phyloP scores from a whole-genome alignment of 2,329 filamentous ascomycete species.

The Ophiostoma piceae region DNA sequence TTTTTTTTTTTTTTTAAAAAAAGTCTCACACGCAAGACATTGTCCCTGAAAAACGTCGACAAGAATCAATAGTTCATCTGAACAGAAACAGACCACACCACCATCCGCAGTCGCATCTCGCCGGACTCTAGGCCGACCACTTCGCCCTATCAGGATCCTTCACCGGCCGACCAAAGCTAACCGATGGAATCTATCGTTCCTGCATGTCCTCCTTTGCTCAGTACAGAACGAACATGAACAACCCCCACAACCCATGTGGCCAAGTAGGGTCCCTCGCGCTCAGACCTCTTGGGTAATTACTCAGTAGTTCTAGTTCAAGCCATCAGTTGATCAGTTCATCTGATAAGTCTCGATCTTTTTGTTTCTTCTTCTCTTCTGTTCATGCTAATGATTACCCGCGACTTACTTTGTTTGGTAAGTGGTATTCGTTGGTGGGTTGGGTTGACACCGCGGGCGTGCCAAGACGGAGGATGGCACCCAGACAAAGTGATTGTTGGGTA shows the following conservation, averaged over 20 bases:
- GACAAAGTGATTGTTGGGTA: not conserved
- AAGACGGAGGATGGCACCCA: not conserved
- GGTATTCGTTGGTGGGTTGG: not conserved
- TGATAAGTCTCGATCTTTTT: not conserved
- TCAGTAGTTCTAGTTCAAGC: not conserved
- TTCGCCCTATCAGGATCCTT: not conserved
- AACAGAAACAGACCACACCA: not conserved
- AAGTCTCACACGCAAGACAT: too few relatives aligned
- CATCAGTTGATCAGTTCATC: not conserved
- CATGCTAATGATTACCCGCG: not conserved
- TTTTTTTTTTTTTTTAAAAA: too few relatives aligned
- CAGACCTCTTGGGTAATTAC: not conserved
- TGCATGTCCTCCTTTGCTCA: too few relatives aligned
- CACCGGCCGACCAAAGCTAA: not conserved
- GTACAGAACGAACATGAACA: too few relatives aligned
- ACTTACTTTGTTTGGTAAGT: not conserved
- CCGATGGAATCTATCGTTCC: too few relatives aligned
- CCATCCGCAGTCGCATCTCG: not conserved
- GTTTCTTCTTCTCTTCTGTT: not conserved
- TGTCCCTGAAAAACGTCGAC: too few relatives aligned
- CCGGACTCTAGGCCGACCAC: not conserved
- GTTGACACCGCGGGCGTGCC: not conserved
- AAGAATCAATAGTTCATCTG: not conserved
- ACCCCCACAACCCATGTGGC: conserved; percentile 1
- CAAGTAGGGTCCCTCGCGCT: not conserved